Percentiles rank a stretch among this genome's conserved stretches.
Conservation (phyloP, 768 basidiomycete species). For the Rhodotorula paludigena region DNA sequence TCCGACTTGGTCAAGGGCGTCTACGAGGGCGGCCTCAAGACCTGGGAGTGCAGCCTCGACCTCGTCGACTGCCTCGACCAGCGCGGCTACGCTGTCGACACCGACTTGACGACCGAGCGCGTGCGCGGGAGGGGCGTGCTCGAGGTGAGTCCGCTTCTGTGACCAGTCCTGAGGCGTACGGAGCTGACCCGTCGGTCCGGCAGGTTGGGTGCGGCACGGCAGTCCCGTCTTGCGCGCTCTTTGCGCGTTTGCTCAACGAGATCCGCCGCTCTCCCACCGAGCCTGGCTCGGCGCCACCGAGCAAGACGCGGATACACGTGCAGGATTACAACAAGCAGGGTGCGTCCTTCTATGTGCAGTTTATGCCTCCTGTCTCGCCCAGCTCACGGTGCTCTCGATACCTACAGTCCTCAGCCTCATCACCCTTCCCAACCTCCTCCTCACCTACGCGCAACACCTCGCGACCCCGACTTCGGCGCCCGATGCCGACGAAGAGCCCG, state of each 20-base stretch:
- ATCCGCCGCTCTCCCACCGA: constrained; percentile 31
- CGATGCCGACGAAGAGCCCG: constrained; percentile 12
- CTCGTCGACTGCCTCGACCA: constrained; percentile 59
- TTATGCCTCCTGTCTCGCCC: background rate
- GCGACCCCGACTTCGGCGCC: background rate
- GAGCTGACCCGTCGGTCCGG: background rate
- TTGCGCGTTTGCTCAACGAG: constrained; percentile 54
- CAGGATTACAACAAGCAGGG: constrained; percentile 78
- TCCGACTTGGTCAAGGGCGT: constrained; percentile 86
- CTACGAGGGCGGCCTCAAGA: constrained; percentile 95
- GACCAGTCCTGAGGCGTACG: rapidly evolving
- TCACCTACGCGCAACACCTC: constrained; percentile 38
- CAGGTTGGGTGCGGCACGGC: constrained; percentile 93
- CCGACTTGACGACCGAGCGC: constrained; percentile 41
- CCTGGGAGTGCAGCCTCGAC: constrained; percentile 94
- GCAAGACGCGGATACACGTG: constrained; percentile 61
- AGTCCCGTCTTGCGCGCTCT: constrained; percentile 69
- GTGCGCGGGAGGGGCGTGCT: constrained; percentile 58
- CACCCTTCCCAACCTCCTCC: constrained; percentile 48
- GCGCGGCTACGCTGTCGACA: constrained; percentile 38
- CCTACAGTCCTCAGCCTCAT: constrained; percentile 38
- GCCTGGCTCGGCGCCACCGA: constrained; percentile 12
- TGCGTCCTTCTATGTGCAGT: background rate
- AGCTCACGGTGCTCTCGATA: background rate
- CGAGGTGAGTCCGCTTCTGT: constrained; percentile 57